Evolutionary conservation across 306 rosid species (phyloP), one percentile per base, ranked within the genome.

Genomic region (Pueraria montana): DNA sequence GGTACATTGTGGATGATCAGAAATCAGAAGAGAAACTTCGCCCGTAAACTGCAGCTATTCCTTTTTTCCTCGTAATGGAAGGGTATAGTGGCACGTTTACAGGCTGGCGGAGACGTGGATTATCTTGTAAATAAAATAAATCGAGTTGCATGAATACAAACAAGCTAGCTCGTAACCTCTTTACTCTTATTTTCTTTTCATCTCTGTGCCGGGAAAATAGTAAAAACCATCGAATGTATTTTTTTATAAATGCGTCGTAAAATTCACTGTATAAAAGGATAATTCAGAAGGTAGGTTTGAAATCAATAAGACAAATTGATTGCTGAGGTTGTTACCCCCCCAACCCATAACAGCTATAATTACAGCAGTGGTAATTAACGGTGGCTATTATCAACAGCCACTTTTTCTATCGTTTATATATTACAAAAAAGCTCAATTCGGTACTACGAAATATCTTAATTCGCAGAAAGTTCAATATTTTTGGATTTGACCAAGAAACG

Each of bases 351-450:
- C 32, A 62, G 43, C 63, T 59, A 71, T 65, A 80, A 80, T 56
- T 80, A 64, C 80, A 50, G 55, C 58, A 40, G 40, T 80, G 79
- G 66, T 74, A 80, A 61, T 53, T 36, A 74, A 34, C 0, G 30
- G 20, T 42, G 73, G 69, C 56, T 27, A 56, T 79, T 50, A 46
- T 79, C 76, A 55, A 17, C 17, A 12, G 62, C 58, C 67, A 59
- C 23, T 80, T 49, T 49, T 24, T 34, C 73, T 32, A 46, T 80
- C 20, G 43, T 58, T 18, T 40, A 36, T 83, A 67, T 49, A 48
- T 74, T 75, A 74, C 84, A 84, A 84, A 73, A 80, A 45, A n/a
- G 67, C 42, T 58, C 6, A 66, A 55, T 61, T 71, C 6, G 40
- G 56, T 73, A 40, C 48, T 58, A 32, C n/a, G 62, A 59, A 24